Evolutionary conservation across 169 alveolate species (phyloP).

Genomic region (Eimeria zaria): DNA sequence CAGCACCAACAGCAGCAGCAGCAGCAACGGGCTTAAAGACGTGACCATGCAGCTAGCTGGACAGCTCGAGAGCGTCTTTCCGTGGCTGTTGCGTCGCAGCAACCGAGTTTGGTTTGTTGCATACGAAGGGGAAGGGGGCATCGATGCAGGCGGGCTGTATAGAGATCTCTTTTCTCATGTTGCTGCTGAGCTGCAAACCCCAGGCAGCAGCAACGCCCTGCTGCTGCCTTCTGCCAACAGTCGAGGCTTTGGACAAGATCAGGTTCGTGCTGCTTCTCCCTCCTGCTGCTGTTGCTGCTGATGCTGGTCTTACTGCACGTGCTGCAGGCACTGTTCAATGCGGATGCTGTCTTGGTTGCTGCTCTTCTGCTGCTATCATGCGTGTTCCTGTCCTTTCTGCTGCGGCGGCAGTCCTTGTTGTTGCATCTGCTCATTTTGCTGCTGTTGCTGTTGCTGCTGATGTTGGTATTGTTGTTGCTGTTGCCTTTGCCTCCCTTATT

Average conservation of each 20-base stretch:
- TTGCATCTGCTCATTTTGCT: neutral
- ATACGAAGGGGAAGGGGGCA: conserved; percentile 94
- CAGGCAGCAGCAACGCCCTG: conserved; percentile 87
- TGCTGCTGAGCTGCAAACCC: conserved; percentile 91
- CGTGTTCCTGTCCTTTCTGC: neutral
- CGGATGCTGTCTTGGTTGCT: neutral
- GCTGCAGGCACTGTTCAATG: neutral
- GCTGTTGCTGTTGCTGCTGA: neutral
- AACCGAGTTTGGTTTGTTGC: conserved; percentile 90
- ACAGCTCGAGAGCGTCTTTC: conserved; percentile 85
- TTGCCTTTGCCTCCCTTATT: neutral
- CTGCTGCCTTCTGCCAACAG: conserved; percentile 92
- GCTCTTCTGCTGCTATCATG: neutral
- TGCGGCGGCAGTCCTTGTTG: neutral
- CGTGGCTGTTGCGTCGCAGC: conserved; percentile 87
- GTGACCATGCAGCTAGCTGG: conserved; percentile 92
- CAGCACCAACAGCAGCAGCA: conserved; percentile 7
- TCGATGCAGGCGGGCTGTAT: conserved; percentile 97
- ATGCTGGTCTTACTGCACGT: neutral
- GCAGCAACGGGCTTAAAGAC: conserved; percentile 90
- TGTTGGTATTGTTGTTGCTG: neutral
- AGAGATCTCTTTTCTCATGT: conserved; percentile 92
- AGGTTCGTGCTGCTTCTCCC: conserved; percentile 44
- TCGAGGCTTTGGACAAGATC: conserved; percentile 89
- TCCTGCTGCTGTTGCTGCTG: conserved; percentile 4